A percentile compares a stretch with the other conserved stretches of the same genome.
These are phyloP conservation scores for Wickerhamiella nectarea DNA, from an alignment of 805 yeast species.

Conservation along the genomic window DNA sequence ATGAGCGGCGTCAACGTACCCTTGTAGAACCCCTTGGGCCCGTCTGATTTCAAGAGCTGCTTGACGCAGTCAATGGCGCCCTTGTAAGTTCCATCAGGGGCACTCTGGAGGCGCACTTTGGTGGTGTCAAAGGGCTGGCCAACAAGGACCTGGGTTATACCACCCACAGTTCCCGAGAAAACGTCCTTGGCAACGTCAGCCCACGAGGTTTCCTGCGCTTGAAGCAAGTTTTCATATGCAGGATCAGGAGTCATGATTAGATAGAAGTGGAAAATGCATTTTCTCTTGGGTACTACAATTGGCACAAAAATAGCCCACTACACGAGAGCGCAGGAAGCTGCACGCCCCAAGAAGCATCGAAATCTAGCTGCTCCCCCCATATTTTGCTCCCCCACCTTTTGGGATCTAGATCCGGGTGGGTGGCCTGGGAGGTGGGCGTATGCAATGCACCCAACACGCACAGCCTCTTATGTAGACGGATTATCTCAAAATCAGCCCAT, in stretches of 20 bases:
- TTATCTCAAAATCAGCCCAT: too few relatives aligned
- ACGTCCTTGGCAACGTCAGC: conserved; percentile 56
- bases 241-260: neutral
- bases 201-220: conserved; percentile 14
- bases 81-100: conserved; percentile 57
- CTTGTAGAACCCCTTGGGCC: conserved; percentile 74
- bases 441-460: too few relatives aligned
- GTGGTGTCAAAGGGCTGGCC: conserved; percentile 97
- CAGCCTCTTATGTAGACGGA: too few relatives aligned
- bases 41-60: conserved; percentile 63
- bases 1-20: conserved; percentile 88
- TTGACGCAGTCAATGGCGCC: conserved; percentile 70
- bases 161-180: conserved; percentile 87
- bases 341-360: too few relatives aligned
- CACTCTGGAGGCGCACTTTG: conserved; percentile 83
- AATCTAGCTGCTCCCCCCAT: too few relatives aligned
- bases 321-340: too few relatives aligned
- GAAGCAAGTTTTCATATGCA: neutral
- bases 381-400: too few relatives aligned
- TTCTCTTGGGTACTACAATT: too few relatives aligned
- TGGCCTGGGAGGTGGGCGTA: too few relatives aligned
- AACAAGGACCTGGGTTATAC: conserved; percentile 84
- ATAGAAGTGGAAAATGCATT: too few relatives aligned
- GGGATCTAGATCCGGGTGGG: too few relatives aligned
- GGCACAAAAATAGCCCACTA: too few relatives aligned